phyloP scores from a whole-genome alignment of 1,284 basidiomycete genomes.

The Pseudozyma sp. region DNA sequence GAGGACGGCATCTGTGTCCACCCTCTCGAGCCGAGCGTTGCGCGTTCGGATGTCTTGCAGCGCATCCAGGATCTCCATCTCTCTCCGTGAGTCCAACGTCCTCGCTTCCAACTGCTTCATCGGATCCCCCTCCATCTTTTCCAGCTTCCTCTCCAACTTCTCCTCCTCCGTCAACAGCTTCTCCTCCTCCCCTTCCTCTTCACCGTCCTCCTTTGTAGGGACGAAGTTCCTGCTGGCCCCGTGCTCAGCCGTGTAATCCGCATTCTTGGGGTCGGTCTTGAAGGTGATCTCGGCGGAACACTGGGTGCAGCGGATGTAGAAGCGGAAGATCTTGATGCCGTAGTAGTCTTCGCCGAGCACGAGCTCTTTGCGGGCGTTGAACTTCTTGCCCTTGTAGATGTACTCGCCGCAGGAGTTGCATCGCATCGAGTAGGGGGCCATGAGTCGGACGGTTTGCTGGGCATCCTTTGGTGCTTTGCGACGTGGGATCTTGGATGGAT shows the following conservation, averaged over 20 bases:
- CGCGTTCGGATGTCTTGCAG: slow-evolving; percentile 91
- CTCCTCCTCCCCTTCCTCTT: slow-evolving; percentile 46
- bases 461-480: slow-evolving; percentile 88
- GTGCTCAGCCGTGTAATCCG: slow-evolving; percentile 66
- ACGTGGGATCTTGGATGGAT: slow-evolving; percentile 93
- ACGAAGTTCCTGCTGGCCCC: slow-evolving; percentile 66
- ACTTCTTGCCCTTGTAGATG: slow-evolving; percentile 94
- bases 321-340: slow-evolving; percentile 87
- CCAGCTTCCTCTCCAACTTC: slow-evolving; percentile 37
- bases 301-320: slow-evolving; percentile 67
- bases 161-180: slow-evolving; percentile 46
- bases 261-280: slow-evolving; percentile 95
- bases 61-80: slow-evolving; percentile 98
- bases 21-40: slow-evolving; percentile 88
- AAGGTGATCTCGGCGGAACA: slow-evolving; percentile 96
- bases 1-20: slow-evolving; percentile 62
- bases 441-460: slow-evolving; percentile 95
- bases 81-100: slow-evolving; percentile 88
- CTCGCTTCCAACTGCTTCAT: slow-evolving; percentile 96
- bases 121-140: slow-evolving; percentile 79
- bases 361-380: slow-evolving; percentile 98
- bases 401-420: slow-evolving; percentile 90
- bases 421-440: slow-evolving; percentile 98
- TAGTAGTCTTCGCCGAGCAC: slow-evolving; percentile 96
- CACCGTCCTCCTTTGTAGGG: slow-evolving; percentile 46